Base-by-base conservation (phyloP, 2,329 filamentous ascomycete species). In the Penicillium decumbens region DNA sequence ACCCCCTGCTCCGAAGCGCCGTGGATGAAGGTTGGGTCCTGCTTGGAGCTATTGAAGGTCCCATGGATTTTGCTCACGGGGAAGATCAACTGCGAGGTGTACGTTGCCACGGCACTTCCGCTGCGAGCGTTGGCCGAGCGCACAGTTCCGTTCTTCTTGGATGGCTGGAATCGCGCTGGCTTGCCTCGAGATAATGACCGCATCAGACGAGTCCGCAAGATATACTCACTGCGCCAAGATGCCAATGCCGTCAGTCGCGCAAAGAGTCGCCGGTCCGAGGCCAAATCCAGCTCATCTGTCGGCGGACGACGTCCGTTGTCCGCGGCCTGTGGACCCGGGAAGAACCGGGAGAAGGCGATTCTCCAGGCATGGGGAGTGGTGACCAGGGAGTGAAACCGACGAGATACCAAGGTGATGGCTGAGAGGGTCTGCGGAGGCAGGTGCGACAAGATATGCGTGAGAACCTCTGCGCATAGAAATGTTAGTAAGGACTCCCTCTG, bases 141-240 rank as follows among this genome's bases (percentile, higher is more conserved):
- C 18, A 77, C 69, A 6, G 80, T 72, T 9, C 82, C 80, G 48
- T 80, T 66, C 61, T 76, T 72, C 41, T 75, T 71, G 27, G 77
- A 66, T 8, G 76, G 74, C 32, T 84, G 79, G 13, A 59, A 79
- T 73, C 50, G 64, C 8, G 68, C 64, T 32, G 92, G 89, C 65
- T 91, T 95, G 43, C 92, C 93, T 51, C 89, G 84, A 41, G 80
- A 80, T 49, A 97, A 76, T 54, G 88, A 93, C 39, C 90, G 82
- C 45, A 97, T 74, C 44, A 97, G 79, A 41, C 89, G 82, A 1
- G 90, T 96, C 41, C 93, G 81, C 49, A 95, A 74, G 41, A 97
- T 86, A 64, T 97, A 98, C 69, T 98, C 93, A 70, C 89, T 96
- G 59, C 92, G 82, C 92, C 93, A 97, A 7, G 91, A 93, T n/a